Evolutionary conservation across 352 stramenopile species (phyloP).

Genomic region (Globisporangium nunn): DNA sequence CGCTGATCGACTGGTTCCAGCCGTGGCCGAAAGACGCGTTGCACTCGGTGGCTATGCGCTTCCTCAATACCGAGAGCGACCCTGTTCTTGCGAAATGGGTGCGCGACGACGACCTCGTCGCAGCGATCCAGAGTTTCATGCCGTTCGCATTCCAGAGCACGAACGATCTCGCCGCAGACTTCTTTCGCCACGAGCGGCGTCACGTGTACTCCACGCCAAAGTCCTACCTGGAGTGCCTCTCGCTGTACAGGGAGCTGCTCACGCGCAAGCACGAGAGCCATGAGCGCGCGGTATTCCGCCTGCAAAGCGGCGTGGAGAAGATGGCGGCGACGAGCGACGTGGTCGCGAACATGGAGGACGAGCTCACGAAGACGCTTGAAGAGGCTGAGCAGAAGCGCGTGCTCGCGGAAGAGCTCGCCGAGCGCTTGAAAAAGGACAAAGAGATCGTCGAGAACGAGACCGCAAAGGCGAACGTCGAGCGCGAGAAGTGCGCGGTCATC

Average conservation of each 20-base stretch:
- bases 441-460: conserved; percentile 91
- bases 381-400: conserved; percentile 91
- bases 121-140: conserved; percentile 88
- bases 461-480: conserved; percentile 84
- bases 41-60: conserved; percentile 83
- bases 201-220: conserved; percentile 92
- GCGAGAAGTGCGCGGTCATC: conserved; percentile 88
- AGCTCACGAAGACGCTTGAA: conserved; percentile 86
- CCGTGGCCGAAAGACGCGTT: conserved; percentile 90
- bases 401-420: conserved; percentile 90
- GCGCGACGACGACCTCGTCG: conserved; percentile 36
- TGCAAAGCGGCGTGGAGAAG: conserved; percentile 88
- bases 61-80: conserved; percentile 47
- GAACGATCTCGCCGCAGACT: conserved; percentile 80
- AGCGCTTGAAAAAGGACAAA: conserved; percentile 88
- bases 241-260: conserved; percentile 80
- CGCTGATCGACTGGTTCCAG: conserved; percentile 92
- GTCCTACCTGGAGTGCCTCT: conserved; percentile 89
- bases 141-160: conserved; percentile 91
- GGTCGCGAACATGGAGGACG: conserved; percentile 89
- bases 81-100: conserved; percentile 14
- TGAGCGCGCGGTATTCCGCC: conserved; percentile 60
- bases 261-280: conserved; percentile 51
- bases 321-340: conserved; percentile 85
- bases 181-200: conserved; percentile 70